Evolutionary conservation across 352 stramenopile species (phyloP), one percentile per base, ranked within the genome.

Genomic region (Peronosclerospora sorghi): DNA sequence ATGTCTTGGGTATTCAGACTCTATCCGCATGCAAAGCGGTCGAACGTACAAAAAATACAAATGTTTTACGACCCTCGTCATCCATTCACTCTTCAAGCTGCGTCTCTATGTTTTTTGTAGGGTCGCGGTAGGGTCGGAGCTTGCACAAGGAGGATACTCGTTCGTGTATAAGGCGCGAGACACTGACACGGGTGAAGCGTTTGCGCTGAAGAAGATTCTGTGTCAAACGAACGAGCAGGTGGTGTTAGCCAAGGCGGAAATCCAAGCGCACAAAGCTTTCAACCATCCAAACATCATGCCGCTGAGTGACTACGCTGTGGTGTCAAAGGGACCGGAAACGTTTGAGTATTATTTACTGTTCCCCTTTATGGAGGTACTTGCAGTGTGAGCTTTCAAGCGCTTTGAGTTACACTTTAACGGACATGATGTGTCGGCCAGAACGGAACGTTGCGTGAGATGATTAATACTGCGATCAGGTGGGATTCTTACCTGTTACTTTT

Each of bases 141-240:
- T 95, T 35, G 79, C 84, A 3, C 82, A 95, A 58, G 83, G 84
- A 34, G 84, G 78, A 1, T 94, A 86, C 56, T 90, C 80, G 28
- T 90, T 83, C 41, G 84, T 95, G 27, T 94, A 87, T 54, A 65
- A 64, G 26, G 76, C 78, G 5, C 65, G 65, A 29, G 79, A 95
- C 42, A 61, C 73, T 8, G 41, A 64, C 24, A 91, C 79, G 10
- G 74, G 83, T 15, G 73, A 91, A 32, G 42, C 59, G 30, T 94
- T 90, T 38, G 84, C 84, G 39, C 77, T 95, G 32, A 95, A 95
- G 64, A 95, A 94, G 59, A 76, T 94, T 14, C 24, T 91, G 41
- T 92, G 79, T 54, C 83, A 93, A 54, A 78, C 72, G 23, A 54
- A 82, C 19, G 83, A 94, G 54, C 84, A 94, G 56, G 66, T 78